Evolutionary conservation across 352 stramenopile species (phyloP).

Genomic region (Pythium rhizo-oryzae): DNA sequence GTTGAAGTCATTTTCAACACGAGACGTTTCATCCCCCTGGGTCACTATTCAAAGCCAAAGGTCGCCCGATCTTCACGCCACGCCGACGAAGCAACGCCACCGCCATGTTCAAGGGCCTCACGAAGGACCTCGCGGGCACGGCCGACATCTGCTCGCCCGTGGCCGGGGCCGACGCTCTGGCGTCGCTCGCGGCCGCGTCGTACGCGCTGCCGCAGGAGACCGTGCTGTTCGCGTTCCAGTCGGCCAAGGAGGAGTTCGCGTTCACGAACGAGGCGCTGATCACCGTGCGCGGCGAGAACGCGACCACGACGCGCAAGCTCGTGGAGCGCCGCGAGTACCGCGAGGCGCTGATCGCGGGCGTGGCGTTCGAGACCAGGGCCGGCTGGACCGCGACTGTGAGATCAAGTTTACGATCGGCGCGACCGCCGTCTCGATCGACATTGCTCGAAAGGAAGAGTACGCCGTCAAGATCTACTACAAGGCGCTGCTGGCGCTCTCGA

Average conservation of each 20-base stretch:
- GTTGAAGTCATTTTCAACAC: too few species aligned
- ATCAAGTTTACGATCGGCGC: conserved; percentile 27
- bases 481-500: conserved; percentile 10
- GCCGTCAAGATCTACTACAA: conserved; percentile 23
- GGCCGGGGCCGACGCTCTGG: neutral
- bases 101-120: conserved; percentile 27
- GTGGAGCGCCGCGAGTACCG: conserved; percentile 30
- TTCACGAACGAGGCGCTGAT: conserved; percentile 30
- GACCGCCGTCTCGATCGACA: conserved; percentile 28
- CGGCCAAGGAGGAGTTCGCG: conserved; percentile 28
- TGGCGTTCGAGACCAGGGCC: conserved; percentile 25
- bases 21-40: too few species aligned
- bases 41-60: too few species aligned
- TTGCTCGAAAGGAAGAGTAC: conserved; percentile 16
- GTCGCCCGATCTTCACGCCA: too few species aligned
- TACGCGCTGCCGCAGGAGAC: conserved; percentile 23
- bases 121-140: conserved; percentile 24
- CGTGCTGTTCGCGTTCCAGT: conserved; percentile 29
- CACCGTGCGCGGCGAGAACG: conserved; percentile 15
- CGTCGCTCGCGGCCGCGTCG: conserved; percentile 11
- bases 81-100: too few species aligned
- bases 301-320: conserved; percentile 29
- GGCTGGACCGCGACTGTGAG: conserved; percentile 31
- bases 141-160: conserved; percentile 28
- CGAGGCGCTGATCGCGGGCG: conserved; percentile 12